Percentiles rank a stretch among this genome's conserved stretches.
These are phyloP conservation scores for Onygena corvina DNA, from an alignment of 2,329 filamentous ascomycete species.

Conservation along the genomic window DNA sequence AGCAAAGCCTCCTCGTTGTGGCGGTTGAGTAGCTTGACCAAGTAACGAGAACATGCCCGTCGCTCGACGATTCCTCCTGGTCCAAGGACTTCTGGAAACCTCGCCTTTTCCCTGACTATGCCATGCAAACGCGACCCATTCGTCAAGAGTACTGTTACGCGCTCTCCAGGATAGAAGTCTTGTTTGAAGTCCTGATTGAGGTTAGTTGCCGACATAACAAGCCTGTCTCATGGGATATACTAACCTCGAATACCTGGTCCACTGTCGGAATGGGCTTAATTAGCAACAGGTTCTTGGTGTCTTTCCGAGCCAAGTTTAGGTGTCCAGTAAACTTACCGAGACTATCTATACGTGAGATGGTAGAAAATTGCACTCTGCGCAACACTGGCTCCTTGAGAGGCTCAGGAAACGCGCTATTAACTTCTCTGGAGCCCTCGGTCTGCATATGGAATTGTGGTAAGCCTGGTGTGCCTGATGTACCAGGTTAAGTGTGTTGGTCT, in stretches of 20 bases:
- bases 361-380: constrained; percentile 82
- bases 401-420: constrained; percentile 85
- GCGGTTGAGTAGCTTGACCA: constrained; percentile 60
- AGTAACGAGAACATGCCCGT: constrained; percentile 62
- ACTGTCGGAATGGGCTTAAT: constrained; percentile 23
- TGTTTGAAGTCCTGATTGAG: constrained; percentile 56
- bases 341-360: constrained; percentile 77
- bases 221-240: neutral
- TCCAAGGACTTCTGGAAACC: constrained; percentile 48
- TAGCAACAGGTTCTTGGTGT: neutral
- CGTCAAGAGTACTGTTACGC: constrained; percentile 59
- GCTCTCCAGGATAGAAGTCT: constrained; percentile 83
- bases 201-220: constrained; percentile 15
- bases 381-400: constrained; percentile 81
- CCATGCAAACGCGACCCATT: constrained; percentile 60
- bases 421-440: constrained; percentile 70
- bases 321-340: constrained; percentile 39
- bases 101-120: constrained; percentile 72
- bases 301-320: constrained; percentile 3
- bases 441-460: constrained; percentile 28
- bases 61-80: constrained; percentile 58
- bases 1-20: constrained; percentile 63
- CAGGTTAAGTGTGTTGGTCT: neutral
- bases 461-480: constrained; percentile 16
- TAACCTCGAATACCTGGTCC: constrained; percentile 38